phyloP scores from a whole-genome alignment of 805 yeast genomes.

The Schwanniomyces polymorphus region DNA sequence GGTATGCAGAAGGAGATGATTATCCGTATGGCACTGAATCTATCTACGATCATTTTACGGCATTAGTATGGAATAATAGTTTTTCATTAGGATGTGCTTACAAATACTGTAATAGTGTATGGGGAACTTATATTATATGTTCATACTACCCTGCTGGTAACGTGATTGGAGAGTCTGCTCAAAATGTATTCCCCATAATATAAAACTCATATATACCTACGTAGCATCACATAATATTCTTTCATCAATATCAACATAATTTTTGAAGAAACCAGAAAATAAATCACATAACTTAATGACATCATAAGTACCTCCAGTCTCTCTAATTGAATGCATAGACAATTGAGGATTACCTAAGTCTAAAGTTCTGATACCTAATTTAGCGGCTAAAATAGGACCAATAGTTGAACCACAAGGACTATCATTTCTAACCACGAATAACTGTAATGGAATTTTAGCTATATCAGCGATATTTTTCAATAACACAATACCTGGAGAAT shows the following conservation, averaged over 20 bases:
- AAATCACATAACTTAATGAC: conserved; percentile 60
- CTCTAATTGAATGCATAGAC: conserved; percentile 92
- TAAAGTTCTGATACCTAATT: conserved; percentile 81
- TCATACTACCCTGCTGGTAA: conserved; percentile 36
- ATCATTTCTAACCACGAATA: conserved; percentile 91
- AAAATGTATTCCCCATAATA: conserved; percentile 24
- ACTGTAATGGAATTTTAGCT: conserved; percentile 78
- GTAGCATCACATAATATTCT: conserved; percentile 23
- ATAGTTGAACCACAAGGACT: conserved; percentile 96
- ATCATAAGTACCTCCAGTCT: conserved; percentile 83
- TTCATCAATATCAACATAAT: conserved; percentile 28
- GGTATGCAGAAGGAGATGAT: conserved; percentile 37
- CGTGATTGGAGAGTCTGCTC: conserved; percentile 20
- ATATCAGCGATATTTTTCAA: conserved; percentile 68
- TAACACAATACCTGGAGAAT: conserved; percentile 83
- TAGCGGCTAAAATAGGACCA: conserved; percentile 90
- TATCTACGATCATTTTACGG: conserved; percentile 39
- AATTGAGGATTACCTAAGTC: conserved; percentile 92
- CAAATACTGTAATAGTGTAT: conserved; percentile 27
- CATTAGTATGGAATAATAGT: conserved; percentile 36
- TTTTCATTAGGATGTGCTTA: conserved; percentile 34
- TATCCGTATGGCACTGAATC: conserved; percentile 27
- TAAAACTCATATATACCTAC: conserved; percentile 1
- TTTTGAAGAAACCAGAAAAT: conserved; percentile 60
- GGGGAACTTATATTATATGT: conserved; percentile 40